Evolutionary conservation across 1,284 basidiomycete species (phyloP).

Genomic region (Albatrellus sp.): DNA sequence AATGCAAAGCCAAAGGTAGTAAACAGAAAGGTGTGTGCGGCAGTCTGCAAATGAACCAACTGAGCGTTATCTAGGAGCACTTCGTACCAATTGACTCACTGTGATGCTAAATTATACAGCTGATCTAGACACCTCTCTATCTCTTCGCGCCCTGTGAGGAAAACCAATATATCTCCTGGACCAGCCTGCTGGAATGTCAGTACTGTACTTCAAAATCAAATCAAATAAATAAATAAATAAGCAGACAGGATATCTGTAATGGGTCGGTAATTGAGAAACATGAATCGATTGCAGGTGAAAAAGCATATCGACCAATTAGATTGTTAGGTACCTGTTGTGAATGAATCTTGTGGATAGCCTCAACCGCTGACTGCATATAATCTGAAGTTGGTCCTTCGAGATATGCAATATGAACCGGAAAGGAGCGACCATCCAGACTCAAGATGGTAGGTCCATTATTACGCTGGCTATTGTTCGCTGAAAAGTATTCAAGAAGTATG

Average conservation of each 20-base stretch:
- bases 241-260: neutral
- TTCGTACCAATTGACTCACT: conserved; percentile 31
- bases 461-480: conserved; percentile 31
- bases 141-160: conserved; percentile 94
- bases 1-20: conserved; percentile 72
- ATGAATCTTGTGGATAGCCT: conserved; percentile 82
- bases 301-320: neutral
- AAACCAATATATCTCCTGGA: conserved; percentile 85
- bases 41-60: conserved; percentile 30
- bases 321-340: conserved; percentile 39
- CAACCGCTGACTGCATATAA: conserved; percentile 76
- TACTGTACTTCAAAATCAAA: neutral
- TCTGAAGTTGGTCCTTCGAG: conserved; percentile 63
- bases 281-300: neutral
- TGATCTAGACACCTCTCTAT: conserved; percentile 83
- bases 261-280: no score
- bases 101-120: conserved; percentile 66
- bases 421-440: conserved; percentile 88
- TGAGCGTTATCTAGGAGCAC: neutral
- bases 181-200: conserved; percentile 32
- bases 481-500: conserved; percentile 84
- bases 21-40: conserved; percentile 52
- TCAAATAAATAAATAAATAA: conserved; percentile 6
- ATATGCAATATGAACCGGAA: conserved; percentile 80
- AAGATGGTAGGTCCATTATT: conserved; percentile 60